Conservation (phyloP, 148 eudicot species). For the Tetragonia tetragonoides region DNA sequence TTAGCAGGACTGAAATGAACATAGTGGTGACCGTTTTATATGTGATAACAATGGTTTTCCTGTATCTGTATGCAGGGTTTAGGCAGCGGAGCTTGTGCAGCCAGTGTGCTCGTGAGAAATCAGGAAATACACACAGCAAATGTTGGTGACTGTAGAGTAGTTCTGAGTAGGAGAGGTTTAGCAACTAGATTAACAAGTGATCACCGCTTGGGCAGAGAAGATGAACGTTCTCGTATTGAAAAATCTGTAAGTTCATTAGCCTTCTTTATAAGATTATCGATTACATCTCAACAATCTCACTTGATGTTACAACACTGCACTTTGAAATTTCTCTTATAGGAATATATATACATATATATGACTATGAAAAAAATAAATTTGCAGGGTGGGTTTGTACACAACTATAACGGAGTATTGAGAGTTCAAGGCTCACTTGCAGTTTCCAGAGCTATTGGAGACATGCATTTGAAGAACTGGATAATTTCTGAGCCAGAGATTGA, state of each 20-base stretch:
- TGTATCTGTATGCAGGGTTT: slow-evolving; percentile 27
- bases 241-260: slow-evolving; percentile 35
- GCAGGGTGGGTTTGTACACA: slow-evolving; percentile 68
- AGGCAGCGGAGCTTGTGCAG: slow-evolving; percentile 59
- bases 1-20: background rate
- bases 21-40: background rate
- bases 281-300: too few relatives aligned
- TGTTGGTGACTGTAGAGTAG: slow-evolving; percentile 69
- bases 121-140: slow-evolving; percentile 46
- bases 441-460: slow-evolving; percentile 72
- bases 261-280: background rate
- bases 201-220: slow-evolving; percentile 50
- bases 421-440: slow-evolving; percentile 63
- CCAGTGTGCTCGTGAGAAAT: slow-evolving; percentile 47
- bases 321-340: too few relatives aligned
- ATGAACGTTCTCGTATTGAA: slow-evolving; percentile 57
- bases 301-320: too few relatives aligned
- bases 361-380: slow-evolving; percentile 5
- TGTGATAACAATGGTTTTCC: background rate
- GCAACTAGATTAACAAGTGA: slow-evolving; percentile 47
- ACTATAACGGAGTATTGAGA: slow-evolving; percentile 52
- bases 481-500: slow-evolving; percentile 58
- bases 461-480: slow-evolving; percentile 53
- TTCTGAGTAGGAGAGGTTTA: slow-evolving; percentile 46
- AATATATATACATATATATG: too few relatives aligned